Conservation (phyloP, 176 grass and related monocot species). For the Areca catechu region DNA sequence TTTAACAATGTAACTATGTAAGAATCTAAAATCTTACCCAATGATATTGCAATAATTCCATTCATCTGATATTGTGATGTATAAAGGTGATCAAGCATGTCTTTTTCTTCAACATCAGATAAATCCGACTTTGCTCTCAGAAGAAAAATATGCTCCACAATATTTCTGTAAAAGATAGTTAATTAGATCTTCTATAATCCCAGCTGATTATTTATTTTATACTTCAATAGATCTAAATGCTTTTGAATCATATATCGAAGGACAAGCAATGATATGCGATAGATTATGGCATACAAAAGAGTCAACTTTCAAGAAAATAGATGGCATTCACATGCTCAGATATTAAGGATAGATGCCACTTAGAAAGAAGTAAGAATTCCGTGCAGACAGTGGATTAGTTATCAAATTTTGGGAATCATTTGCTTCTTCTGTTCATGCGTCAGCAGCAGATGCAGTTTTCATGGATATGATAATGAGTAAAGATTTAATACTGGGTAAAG, state of each 20-base stretch:
- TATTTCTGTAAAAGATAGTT: slow-evolving; percentile 47
- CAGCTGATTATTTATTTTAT: background rate
- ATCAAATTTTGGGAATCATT: no score
- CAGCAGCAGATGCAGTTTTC: no score
- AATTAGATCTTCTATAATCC: background rate
- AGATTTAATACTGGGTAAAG: no score
- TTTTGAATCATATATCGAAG: slow-evolving; percentile 6
- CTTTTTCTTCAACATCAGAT: slow-evolving; percentile 64
- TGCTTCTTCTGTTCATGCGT: no score
- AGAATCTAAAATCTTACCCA: slow-evolving; percentile 40
- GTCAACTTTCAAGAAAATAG: no score
- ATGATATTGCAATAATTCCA: slow-evolving; percentile 73
- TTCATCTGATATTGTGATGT: slow-evolving; percentile 97
- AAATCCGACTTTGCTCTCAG: slow-evolving; percentile 55
- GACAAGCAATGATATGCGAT: background rate
- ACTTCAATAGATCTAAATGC: slow-evolving; percentile 1
- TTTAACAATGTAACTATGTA: slow-evolving; percentile 1
- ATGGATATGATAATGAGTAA: no score
- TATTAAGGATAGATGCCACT: no score
- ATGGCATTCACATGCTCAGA: no score
- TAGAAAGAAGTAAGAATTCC: no score
- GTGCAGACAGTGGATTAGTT: no score
- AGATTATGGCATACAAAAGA: background rate
- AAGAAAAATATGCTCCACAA: slow-evolving; percentile 85
- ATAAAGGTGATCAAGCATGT: slow-evolving; percentile 87